Evolutionary conservation across 345 rosid species (phyloP), one percentile per base, ranked within the genome.

Genomic region (Brassica juncea): DNA sequence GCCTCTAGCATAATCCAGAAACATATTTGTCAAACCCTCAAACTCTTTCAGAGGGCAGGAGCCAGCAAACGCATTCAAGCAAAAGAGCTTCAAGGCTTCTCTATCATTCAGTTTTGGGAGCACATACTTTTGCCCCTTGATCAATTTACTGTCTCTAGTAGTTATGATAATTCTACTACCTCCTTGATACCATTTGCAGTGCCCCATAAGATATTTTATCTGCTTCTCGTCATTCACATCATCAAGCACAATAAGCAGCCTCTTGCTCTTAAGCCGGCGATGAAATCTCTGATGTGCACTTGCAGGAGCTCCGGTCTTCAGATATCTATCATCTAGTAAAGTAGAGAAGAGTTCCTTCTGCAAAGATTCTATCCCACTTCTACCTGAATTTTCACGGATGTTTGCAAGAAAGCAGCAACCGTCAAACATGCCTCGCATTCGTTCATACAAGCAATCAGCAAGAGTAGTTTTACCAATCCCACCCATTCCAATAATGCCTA

Each of bases 351-450:
- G 77, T 19, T 69, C 19, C 15, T 70, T 25, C 72, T 57, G 12
- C 72, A 78, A 30, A 39, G 6, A 55, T 1, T 78, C 81, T 55
- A 72, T 39, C 0, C 81, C 81, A 27, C 28, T 32, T 6, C 67
- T 47, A 4, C 10, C 8, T 1, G 54, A 34, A 11, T 67, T 66
- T 35, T 88, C 87, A 42, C 86, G 82, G 37, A 87, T 84, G 42
- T 84, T 84, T 19, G 61, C 16, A 11, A 85, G 83, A 68, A 87
- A 88, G 81, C 82, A 81, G 28, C 80, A 42, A 35, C 84, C 78
- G 8, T 87, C 85, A 54, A 87, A 90, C 2, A 47, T 54, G 57
- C 59, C 52, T 5, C 83, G 75, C 2, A 86, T 69, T 8, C 77
- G 12, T 62, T 77, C 79, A 71, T 66, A 86, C 8, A 87, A 57